Evolutionary conservation across 1,139 yeast genomes (phyloP), one percentile per base, ranked within the genome.

Genomic region (Scheffersomyces titani): DNA sequence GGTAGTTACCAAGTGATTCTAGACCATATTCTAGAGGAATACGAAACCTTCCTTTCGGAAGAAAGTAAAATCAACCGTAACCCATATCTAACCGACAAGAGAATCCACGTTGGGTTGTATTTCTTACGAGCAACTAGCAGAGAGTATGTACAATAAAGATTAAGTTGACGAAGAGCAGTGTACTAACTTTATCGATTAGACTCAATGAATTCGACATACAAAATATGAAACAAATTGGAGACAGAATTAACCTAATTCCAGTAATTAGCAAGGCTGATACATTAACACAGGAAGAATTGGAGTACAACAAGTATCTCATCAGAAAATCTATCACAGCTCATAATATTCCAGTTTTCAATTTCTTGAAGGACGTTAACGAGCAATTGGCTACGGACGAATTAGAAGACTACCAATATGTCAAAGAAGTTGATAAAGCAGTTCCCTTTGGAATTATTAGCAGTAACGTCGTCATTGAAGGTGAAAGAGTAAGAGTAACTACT

Each of bases 21-120:
- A 49, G 72, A 78, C 16, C 86, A 78, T 62, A 71, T 88, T 60
- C 87, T 86, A 65, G 71, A 72, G 44, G 86, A 86, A 61, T 87
- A 86, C 65, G 85, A 85, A 59, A 63, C 67, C 20, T 81, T 84
- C 45, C 75, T 88, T 53, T 77, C 77, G 36, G 90, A 88, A 64
- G 93, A 88, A 66, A 72, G 82, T 50, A 81, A 86, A 62, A 84
- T 88, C 51, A 76, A 82, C 59, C 78, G 92, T 66, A 81, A 82
- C 61, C 80, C 86, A 13, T 75, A 77, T 55, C 75, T 77, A 57
- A 77, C 75, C 56, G 92, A 88, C 68, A 80, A 81, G 21, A 73
- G 92, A 59, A 83, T 88, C 50, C 92, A 88, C 69, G 88, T 80
- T 21, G 83, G 87, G 54, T 65, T 88, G 49, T 86, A 86, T 65